phyloP scores from a whole-genome alignment of 1,284 basidiomycete genomes.

The Acaromyces ingoldii region DNA sequence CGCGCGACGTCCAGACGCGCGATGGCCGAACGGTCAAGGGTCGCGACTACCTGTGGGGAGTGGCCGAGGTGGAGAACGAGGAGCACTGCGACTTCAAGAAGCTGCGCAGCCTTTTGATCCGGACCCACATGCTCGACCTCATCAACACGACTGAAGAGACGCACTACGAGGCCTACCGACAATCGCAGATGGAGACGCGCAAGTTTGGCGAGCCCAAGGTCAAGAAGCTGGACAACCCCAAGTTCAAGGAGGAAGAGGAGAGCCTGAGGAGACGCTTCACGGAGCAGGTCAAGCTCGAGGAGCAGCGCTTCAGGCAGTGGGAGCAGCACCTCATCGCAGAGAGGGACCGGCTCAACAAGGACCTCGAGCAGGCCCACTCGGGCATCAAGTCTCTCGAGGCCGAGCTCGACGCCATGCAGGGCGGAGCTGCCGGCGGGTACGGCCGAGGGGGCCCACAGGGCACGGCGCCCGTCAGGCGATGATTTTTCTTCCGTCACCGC shows the following conservation, averaged over 20 bases:
- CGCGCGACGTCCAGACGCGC: slow-evolving; percentile 81
- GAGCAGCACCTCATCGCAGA: slow-evolving; percentile 71
- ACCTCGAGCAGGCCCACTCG: slow-evolving; percentile 47
- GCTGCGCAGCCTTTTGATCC: slow-evolving; percentile 87
- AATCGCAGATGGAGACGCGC: slow-evolving; percentile 98
- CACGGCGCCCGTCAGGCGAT: too few species aligned
- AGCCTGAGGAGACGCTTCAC: slow-evolving; percentile 92
- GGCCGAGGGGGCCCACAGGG: too few species aligned
- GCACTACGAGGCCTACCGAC: slow-evolving; percentile 97
- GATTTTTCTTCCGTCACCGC: too few species aligned
- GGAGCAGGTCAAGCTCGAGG: slow-evolving; percentile 99
- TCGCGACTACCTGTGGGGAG: slow-evolving; percentile 99
- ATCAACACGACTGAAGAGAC: slow-evolving; percentile 91
- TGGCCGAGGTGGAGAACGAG: slow-evolving; percentile 90
- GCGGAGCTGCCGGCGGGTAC: too few species aligned
- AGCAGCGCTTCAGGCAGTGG: slow-evolving; percentile 96
- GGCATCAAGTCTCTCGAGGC: slow-evolving; percentile 48
- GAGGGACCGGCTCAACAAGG: slow-evolving; percentile 50
- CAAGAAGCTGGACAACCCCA: slow-evolving; percentile 98
- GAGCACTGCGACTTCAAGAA: slow-evolving; percentile 99
- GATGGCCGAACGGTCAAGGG: slow-evolving; percentile 95
- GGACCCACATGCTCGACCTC: slow-evolving; percentile 97
- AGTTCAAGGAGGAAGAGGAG: slow-evolving; percentile 99
- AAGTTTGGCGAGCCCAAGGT: slow-evolving; percentile 98
- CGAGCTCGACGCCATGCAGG: slow-evolving; percentile 33